Evolutionary conservation across 106 monocot species (phyloP).

Genomic region (Acorus calamus): DNA sequence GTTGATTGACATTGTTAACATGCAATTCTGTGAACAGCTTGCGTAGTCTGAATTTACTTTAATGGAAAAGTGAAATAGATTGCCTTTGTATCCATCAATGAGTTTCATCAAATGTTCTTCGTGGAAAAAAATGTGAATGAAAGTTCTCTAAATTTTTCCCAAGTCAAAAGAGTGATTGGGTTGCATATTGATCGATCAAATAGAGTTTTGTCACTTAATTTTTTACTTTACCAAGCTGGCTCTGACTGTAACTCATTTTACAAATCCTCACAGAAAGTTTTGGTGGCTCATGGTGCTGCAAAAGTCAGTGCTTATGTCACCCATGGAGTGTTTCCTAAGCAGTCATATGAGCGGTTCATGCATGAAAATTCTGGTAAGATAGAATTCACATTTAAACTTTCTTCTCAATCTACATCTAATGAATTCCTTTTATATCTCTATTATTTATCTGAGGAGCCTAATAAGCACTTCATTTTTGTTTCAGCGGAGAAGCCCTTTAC

Average conservation of each 20-base stretch:
- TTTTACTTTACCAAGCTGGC: not conserved
- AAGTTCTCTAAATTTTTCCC: too few relatives aligned
- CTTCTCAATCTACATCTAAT: not conserved
- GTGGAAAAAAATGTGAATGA: too few relatives aligned
- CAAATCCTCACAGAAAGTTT: conserved; percentile 50
- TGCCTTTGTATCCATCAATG: too few relatives aligned
- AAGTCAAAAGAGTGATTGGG: too few relatives aligned
- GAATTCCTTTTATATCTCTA: too few relatives aligned
- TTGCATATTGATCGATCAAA: too few relatives aligned
- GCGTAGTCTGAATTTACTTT: too few relatives aligned
- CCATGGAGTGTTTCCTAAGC: conserved; percentile 87
- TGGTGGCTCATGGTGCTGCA: conserved; percentile 67
- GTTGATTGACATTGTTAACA: too few relatives aligned
- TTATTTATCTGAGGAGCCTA: not conserved
- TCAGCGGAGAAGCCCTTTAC: conserved; percentile 37
- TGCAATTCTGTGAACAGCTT: too few relatives aligned
- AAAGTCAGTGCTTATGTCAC: conserved; percentile 97
- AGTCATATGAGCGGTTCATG: conserved; percentile 61
- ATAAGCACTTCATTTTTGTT: not conserved
- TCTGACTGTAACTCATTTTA: not conserved
- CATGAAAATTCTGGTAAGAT: conserved; percentile 6
- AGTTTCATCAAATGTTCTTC: too few relatives aligned
- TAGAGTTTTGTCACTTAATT: too few relatives aligned
- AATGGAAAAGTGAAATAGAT: too few relatives aligned
- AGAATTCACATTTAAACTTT: not conserved